Percentiles rank a stretch among this genome's conserved stretches.
These are phyloP conservation scores for Trypanosoma conorhini DNA, from an alignment of 208 protist genomes.

Conservation along the genomic window DNA sequence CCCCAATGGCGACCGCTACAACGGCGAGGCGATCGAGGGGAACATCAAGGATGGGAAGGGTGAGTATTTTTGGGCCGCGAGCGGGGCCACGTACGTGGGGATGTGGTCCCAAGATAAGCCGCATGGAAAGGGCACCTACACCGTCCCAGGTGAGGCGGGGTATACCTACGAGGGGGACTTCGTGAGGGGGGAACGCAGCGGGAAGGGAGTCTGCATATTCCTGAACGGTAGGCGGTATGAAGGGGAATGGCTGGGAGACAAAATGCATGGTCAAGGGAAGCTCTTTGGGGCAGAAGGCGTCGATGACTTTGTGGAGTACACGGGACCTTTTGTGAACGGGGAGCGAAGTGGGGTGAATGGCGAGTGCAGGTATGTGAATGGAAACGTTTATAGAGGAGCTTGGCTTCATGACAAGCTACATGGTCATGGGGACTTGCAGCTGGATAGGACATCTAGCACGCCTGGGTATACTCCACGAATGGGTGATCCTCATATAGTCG, in stretches of 20 bases:
- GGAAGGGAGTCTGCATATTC: slow-evolving; percentile 72
- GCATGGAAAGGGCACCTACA: slow-evolving; percentile 65
- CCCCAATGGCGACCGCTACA: slow-evolving; percentile 69
- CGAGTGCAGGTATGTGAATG: slow-evolving; percentile 66
- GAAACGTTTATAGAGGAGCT: slow-evolving; percentile 66
- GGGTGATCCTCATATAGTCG: slow-evolving; percentile 13
- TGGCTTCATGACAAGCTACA: slow-evolving; percentile 70
- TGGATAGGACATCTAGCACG: slow-evolving; percentile 22
- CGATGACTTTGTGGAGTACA: slow-evolving; percentile 74
- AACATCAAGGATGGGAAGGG: slow-evolving; percentile 66
- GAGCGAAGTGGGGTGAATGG: slow-evolving; percentile 62
- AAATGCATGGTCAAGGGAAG: slow-evolving; percentile 79
- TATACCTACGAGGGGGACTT: slow-evolving; percentile 74
- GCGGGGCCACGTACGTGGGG: slow-evolving; percentile 57
- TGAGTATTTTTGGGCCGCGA: slow-evolving; percentile 63
- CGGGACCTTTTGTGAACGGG: slow-evolving; percentile 56
- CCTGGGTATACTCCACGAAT: slow-evolving; percentile 6
- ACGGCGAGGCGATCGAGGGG: slow-evolving; percentile 59
- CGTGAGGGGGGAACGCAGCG: slow-evolving; percentile 57
- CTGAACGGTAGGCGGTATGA: slow-evolving; percentile 71
- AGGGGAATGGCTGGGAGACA: slow-evolving; percentile 79
- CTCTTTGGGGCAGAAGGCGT: slow-evolving; percentile 43
- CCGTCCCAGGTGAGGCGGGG: slow-evolving; percentile 42
- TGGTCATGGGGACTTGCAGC: slow-evolving; percentile 57
- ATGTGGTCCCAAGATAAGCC: slow-evolving; percentile 50